These are phyloP conservation scores for Kockiozyma suomiensis DNA, from an alignment of 805 yeast species.

Conservation along the genomic window DNA sequence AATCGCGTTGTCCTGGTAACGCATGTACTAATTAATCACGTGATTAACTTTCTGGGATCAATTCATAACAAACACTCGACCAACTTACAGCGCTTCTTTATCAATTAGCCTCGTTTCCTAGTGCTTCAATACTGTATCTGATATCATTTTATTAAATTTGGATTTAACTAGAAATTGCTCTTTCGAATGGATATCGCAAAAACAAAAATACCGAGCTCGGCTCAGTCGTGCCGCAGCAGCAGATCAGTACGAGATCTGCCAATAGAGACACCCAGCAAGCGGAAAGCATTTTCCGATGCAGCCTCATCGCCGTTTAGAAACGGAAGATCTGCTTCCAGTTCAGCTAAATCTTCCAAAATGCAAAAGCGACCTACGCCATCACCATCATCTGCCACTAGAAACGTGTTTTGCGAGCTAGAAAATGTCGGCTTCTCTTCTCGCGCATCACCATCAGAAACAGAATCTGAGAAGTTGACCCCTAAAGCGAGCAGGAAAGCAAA, in stretches of 20 bases:
- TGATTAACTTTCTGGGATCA: background rate
- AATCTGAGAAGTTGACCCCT: background rate
- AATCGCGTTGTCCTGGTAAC: background rate
- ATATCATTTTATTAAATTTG: too few relatives aligned
- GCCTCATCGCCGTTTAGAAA: too few relatives aligned
- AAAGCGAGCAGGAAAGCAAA: background rate
- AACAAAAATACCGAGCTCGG: background rate
- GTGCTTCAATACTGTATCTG: too few relatives aligned
- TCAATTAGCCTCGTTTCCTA: too few relatives aligned
- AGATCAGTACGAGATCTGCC: background rate
- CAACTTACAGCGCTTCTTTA: background rate
- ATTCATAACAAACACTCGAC: background rate
- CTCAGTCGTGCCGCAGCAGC: background rate
- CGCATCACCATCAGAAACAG: background rate
- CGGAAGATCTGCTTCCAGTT: background rate
- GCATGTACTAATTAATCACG: background rate
- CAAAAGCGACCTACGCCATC: background rate
- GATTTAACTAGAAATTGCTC: too few relatives aligned
- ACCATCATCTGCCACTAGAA: background rate
- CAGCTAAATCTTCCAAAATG: background rate
- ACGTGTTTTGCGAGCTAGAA: background rate
- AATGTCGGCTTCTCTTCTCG: background rate
- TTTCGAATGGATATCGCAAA: background rate
- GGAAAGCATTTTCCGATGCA: background rate
- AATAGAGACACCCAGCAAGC: background rate